phyloP scores from a whole-genome alignment of 1,284 basidiomycete species.

The Phellopilus nigrolimitatus region DNA sequence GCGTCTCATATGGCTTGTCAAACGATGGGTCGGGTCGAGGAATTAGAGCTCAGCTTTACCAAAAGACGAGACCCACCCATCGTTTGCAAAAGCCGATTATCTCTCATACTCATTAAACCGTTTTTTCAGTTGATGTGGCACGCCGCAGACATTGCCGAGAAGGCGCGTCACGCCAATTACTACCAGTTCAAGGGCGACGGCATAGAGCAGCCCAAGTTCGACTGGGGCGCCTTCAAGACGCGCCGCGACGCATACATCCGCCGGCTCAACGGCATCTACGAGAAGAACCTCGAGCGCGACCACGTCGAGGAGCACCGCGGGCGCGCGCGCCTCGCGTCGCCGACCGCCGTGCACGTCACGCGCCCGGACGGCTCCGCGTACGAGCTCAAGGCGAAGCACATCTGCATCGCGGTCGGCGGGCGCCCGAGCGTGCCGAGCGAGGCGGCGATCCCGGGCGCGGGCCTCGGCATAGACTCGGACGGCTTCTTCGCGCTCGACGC shows the following conservation, averaged over 20 bases:
- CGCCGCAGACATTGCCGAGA: slow-evolving; percentile 89
- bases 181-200: slow-evolving; percentile 69
- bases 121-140: slow-evolving; percentile 93
- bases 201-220: slow-evolving; percentile 59
- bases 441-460: slow-evolving; percentile 81
- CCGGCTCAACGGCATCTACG: slow-evolving; percentile 90
- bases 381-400: slow-evolving; percentile 66
- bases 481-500: slow-evolving; percentile 92
- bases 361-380: slow-evolving; percentile 60
- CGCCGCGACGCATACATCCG: slow-evolving; percentile 96
- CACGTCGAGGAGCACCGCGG: slow-evolving; percentile 88
- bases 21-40: too few species aligned
- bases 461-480: slow-evolving; percentile 88
- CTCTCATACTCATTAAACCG: slow-evolving; percentile 7
- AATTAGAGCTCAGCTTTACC: too few species aligned
- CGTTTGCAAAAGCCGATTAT: neutral
- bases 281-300: slow-evolving; percentile 84
- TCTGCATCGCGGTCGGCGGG: slow-evolving; percentile 87
- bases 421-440: slow-evolving; percentile 80
- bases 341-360: slow-evolving; percentile 64
- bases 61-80: too few species aligned
- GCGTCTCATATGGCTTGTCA: too few species aligned
- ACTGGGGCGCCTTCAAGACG: slow-evolving; percentile 89
- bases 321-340: slow-evolving; percentile 66
- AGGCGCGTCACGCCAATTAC: slow-evolving; percentile 65